phyloP scores from a whole-genome alignment of 768 basidiomycete genomes.

The Xerocomus brunneocitrinus region DNA sequence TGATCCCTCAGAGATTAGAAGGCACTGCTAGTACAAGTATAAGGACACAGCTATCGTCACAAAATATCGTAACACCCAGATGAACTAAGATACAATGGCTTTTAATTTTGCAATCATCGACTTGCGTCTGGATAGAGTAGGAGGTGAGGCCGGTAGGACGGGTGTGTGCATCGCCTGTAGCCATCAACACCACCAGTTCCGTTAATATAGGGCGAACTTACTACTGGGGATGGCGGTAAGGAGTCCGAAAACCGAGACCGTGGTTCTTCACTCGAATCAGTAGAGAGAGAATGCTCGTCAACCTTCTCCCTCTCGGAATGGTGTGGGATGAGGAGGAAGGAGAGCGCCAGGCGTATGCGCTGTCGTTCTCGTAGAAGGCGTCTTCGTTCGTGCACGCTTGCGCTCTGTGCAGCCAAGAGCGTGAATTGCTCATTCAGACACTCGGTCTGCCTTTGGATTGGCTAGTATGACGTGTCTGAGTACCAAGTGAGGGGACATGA shows the following conservation, averaged over 20 bases:
- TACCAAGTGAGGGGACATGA: not conserved
- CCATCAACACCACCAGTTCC: not conserved
- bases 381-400: conserved; percentile 17
- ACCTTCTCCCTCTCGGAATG: not conserved
- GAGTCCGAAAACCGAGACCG: conserved; percentile 22
- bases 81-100: not conserved
- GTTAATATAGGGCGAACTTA: conserved; percentile 4
- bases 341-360: not conserved
- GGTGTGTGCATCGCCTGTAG: conserved; percentile 5
- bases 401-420: conserved; percentile 15
- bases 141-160: not conserved
- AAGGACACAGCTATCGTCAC: not conserved
- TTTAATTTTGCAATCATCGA: conserved; percentile 15
- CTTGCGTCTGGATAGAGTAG: conserved; percentile 7
- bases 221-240: conserved; percentile 9
- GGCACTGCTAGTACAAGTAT: not conserved
- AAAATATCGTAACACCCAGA: not conserved
- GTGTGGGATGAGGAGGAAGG: conserved; percentile 8
- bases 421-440: conserved; percentile 9
- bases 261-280: conserved; percentile 15
- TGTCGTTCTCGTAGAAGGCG: conserved; percentile 12
- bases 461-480: not conserved
- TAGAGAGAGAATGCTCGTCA: not conserved
- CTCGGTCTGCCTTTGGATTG: not conserved
- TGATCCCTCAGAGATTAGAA: not conserved